These are phyloP conservation scores for Trichoderma simmonsii DNA, from an alignment of 2,329 filamentous ascomycete genomes.

Conservation along the genomic window DNA sequence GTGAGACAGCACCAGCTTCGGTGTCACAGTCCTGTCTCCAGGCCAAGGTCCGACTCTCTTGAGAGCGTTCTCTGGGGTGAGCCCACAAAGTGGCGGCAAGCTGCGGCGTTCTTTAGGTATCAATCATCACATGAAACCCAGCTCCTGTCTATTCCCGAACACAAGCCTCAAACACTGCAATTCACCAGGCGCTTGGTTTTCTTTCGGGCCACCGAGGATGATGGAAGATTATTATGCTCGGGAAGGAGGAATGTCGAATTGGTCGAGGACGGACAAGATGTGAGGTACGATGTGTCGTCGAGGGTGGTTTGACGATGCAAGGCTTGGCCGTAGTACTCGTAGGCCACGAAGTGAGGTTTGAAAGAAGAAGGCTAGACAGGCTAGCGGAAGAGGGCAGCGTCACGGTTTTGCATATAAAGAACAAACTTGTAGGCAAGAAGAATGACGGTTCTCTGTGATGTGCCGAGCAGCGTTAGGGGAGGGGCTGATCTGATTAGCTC, in stretches of 20 bases:
- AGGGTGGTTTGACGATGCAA: constrained; percentile 24
- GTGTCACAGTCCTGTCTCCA: constrained; percentile 34
- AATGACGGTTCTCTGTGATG: constrained; percentile 11
- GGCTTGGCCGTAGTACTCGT: constrained; percentile 28
- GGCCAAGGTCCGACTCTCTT: constrained; percentile 30
- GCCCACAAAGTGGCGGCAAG: constrained; percentile 30
- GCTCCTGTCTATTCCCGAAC: constrained; percentile 34
- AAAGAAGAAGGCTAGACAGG: constrained; percentile 21
- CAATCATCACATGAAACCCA: constrained; percentile 38
- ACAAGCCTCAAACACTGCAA: background rate
- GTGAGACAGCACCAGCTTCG: constrained; percentile 42
- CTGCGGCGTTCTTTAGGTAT: constrained; percentile 34
- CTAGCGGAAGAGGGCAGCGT: constrained; percentile 23
- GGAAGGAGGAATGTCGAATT: constrained; percentile 20
- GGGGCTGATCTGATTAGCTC: constrained; percentile 28
- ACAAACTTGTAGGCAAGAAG: constrained; percentile 7
- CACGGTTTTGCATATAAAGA: constrained; percentile 16
- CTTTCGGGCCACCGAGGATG: background rate
- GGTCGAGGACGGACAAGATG: constrained; percentile 13
- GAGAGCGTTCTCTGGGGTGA: constrained; percentile 26
- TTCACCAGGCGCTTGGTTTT: constrained; percentile 23
- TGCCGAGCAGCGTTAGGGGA: constrained; percentile 26
- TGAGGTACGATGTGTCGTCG: background rate
- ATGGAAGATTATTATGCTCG: constrained; percentile 22
- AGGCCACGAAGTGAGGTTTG: constrained; percentile 20